Percentiles rank a stretch among this genome's conserved stretches.
These are phyloP conservation scores for Coelastrella sp. DNA, from an alignment of 139 green algal species.

Conservation along the genomic window DNA sequence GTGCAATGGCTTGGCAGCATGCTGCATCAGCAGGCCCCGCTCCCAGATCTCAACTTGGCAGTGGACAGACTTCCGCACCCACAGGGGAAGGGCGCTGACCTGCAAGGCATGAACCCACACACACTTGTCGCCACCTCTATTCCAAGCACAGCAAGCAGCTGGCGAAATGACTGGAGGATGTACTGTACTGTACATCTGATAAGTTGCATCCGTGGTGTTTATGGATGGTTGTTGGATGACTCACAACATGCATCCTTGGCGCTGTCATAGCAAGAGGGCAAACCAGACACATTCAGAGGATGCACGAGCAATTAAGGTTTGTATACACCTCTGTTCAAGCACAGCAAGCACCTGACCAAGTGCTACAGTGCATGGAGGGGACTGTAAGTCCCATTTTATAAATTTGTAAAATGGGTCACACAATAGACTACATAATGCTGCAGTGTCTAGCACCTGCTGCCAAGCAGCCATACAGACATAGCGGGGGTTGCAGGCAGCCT, in stretches of 20 bases:
- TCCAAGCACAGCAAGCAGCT: not conserved
- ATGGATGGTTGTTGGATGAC: no score
- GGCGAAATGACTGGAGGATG: no score
- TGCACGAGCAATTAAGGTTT: no score
- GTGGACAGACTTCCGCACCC: conserved; percentile 5
- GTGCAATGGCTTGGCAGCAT: conserved; percentile 27
- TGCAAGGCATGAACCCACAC: not conserved
- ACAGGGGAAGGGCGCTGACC: conserved; percentile 9
- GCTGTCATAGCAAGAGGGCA: no score
- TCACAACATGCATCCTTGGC: no score
- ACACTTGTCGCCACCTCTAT: not conserved
- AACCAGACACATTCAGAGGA: no score
- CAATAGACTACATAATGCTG: not conserved
- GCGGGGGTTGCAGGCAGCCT: not conserved
- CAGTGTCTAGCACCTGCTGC: not conserved
- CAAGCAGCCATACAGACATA: not conserved
- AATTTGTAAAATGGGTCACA: not conserved
- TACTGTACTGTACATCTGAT: no score
- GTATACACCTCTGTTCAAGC: no score
- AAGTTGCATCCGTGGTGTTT: no score
- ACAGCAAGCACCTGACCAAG: no score
- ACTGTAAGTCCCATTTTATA: no score
- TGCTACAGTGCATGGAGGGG: no score
- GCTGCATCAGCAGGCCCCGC: conserved; percentile 27
- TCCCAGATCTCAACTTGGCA: conserved; percentile 20